Evolutionary conservation across 2,329 filamentous ascomycete species (phyloP), one percentile per base, ranked within the genome.

Genomic region (Fonsecaea nubica): DNA sequence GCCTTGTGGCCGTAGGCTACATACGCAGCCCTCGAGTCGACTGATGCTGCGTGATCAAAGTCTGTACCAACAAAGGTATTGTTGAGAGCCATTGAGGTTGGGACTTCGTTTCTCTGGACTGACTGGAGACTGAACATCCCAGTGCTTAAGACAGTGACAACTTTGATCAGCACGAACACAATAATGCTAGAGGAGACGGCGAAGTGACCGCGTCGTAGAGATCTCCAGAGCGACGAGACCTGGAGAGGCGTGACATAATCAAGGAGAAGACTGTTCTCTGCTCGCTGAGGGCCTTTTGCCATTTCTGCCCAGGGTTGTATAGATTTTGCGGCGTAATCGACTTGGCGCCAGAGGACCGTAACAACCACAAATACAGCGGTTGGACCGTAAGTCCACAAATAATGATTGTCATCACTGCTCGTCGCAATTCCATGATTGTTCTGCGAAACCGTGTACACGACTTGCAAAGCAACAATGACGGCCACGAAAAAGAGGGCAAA

Each of bases 281-380:
- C 66, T 13, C 64, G 58, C 42, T 67, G 64, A 15, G 66, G 66
- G 21, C 67, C 56, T 50, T 62, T 62, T 12, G 66, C 67, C 67
- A 69, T 64, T 45, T 69, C 67, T 33, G 69, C 67, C 67, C 67
- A 71, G 30, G 69, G 69, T 30, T 69, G 69, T 15, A 71, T 67
- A 32, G 67, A 69, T 53, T 71, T 69, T 13, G 66, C 61, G 6
- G 69, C 62, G 63, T 67, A 70, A 53, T 68, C 69, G 25, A 67
- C 67, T 36, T 71, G 69, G 25, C 67, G 67, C 69, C 69, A 71
- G 18, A 64, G 53, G n/a, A 70, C 66, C 15, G 64, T 66, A 45
- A 64, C 58, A 40, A 66, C 8, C 52, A 70, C 69, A 36, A 70
- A 67, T 13, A 70, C 36, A 8, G 69, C 67, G 1, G 67, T 69